Percentiles rank a stretch among this genome's conserved stretches.
Conservation (phyloP, 2,329 filamentous ascomycete species). For the Alternaria rosae region DNA sequence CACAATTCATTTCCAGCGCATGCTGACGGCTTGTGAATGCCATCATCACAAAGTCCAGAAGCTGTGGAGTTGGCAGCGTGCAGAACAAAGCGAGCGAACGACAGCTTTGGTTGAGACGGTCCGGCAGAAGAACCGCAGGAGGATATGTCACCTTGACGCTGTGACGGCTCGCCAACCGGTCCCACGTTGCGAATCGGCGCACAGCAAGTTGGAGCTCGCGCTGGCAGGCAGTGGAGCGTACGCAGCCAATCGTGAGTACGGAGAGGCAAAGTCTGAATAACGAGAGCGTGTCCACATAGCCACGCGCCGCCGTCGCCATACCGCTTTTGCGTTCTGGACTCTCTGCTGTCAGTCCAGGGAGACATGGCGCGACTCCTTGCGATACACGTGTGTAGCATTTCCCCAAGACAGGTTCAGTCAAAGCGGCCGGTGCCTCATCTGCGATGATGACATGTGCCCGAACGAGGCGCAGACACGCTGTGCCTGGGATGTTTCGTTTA, state of each 20-base stretch:
- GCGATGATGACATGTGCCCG: conserved; percentile 12
- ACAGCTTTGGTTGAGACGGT: conserved; percentile 22
- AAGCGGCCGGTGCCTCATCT: conserved; percentile 10
- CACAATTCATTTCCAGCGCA: conserved; percentile 46
- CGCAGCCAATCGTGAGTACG: conserved; percentile 23
- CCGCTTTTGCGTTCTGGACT: conserved; percentile 5
- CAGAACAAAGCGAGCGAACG: conserved; percentile 22
- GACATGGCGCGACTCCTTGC: conserved; percentile 11
- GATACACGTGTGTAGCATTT: conserved; percentile 23
- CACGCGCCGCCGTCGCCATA: conserved; percentile 11
- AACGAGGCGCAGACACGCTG: conserved; percentile 24
- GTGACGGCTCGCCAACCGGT: conserved; percentile 22
- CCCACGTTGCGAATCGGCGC: conserved; percentile 28
- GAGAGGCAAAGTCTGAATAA: conserved; percentile 24
- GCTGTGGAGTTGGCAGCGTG: conserved; percentile 26
- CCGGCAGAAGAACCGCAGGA: conserved; percentile 12
- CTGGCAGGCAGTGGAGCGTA: conserved; percentile 26
- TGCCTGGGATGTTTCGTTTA: conserved; percentile 25
- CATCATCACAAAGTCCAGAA: conserved; percentile 30
- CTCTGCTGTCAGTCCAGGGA: conserved; percentile 3
- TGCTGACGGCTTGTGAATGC: conserved; percentile 31
- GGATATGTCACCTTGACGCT: conserved; percentile 31
- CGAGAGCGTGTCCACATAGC: conserved; percentile 14
- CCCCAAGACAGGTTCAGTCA: not conserved
- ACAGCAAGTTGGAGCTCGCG: conserved; percentile 32